Evolutionary conservation across 2,329 filamentous ascomycete genomes (phyloP), one percentile per base, ranked within the genome.

Genomic region (Sclerotinia sclerotiorum): DNA sequence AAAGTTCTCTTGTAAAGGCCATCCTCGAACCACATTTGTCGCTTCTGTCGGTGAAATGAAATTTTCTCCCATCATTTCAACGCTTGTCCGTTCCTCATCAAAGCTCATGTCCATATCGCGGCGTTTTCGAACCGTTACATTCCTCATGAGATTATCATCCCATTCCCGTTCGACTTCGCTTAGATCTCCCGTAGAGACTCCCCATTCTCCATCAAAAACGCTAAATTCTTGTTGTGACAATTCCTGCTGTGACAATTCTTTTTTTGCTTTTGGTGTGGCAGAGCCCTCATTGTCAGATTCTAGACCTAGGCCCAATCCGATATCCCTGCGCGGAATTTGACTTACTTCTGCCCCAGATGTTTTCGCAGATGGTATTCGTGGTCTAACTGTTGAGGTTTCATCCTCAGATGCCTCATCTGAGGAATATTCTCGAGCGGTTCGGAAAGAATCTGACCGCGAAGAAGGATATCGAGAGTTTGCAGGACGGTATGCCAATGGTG

Each of bases 341-440:
- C 35, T 70, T 54, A 73, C 69, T 55, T 72, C 71, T 24, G 67
- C 35, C 10, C 69, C 69, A 3, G 76, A 76, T 17, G 70, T 72
- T 62, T 71, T 70, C 21, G 70, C 69, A 21, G 73, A 76, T 29
- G 71, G 69, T 29, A 74, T 54, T 67, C 65, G 64, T 61, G 76
- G 79, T 35, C 81, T 79, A 32, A 82, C 72, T 4, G 82, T 82
- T 19, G 80, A 79, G 19, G 55, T 78, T 68, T 83, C 81, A 65
- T 90, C 39, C 39, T 42, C 39, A 13, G 39, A 42, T 42, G 13
- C 69, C 51, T 51, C 88, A 42, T 87, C 87, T 27, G 89, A 90
- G 1, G 86, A 86, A 24, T 83, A 83, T 78, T 93, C 90, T 51
- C 82, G 83, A 5, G 90, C 90, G 2, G 91, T 93, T 72, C 81